Evolutionary conservation across 352 stramenopile genomes (phyloP), one percentile per base, ranked within the genome.

Genomic region (Pythium dissotocum): DNA sequence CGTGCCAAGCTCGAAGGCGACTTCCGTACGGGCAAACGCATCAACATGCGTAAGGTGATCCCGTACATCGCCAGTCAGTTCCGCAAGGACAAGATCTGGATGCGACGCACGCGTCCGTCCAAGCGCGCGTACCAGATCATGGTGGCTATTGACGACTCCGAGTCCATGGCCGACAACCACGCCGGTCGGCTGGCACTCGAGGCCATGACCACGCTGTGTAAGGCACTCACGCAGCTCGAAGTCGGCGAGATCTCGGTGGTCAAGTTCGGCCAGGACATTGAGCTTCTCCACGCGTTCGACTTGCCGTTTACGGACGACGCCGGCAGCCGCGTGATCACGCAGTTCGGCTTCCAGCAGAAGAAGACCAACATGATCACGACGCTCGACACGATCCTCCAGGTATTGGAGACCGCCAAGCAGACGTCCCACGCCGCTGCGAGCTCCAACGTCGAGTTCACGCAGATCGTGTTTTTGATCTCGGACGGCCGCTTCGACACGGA

Each of bases 11-110:
- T 99, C 14, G 89, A 98, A 72, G 98, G 98, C 12, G 98, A 99
- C 72, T 99, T 99, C 77, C 88, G 98, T 5, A 99, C 97, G 10
- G 98, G 98, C 38, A 99, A 99, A 78, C 85, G 98, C 60, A 99
- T 99, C 69, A 99, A 99, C 75, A 99, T 99, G 98, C 97, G 98
- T 65, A 98, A 98, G 65, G 98, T 99, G 58, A 99, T 99, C 80
- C 90, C 96, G 32, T 99, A 99, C 83, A 99, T 99, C 69, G 98
- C 98, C n/a, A 98, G 89, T 71, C 96, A 98, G 66, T 99, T 99
- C 80, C 87, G 98, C 33, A 99, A 99, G 77, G 98, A 99, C 81
- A 99, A 99, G 78, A 99, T 99, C 72, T 99, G 98, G 98, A 85
- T 99, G 60, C 88, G 98, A 32, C 87, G 98, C 46, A 99, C 97